These are phyloP conservation scores for Pseudogymnoascus sp. DNA, from an alignment of 2,329 filamentous ascomycete species.

Conservation along the genomic window DNA sequence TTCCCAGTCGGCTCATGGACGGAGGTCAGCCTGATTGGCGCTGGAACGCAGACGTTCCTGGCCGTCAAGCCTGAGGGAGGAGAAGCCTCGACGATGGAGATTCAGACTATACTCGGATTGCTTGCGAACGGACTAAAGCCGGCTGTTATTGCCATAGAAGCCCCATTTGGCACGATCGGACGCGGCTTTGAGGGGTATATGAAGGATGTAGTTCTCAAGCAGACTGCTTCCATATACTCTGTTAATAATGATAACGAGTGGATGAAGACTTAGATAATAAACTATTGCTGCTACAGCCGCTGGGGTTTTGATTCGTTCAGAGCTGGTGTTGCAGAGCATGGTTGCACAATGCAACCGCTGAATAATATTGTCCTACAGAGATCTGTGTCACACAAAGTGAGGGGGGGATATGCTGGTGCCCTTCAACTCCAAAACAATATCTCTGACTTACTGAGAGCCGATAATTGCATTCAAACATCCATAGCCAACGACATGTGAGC, in stretches of 20 bases:
- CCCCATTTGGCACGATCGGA: slow-evolving; percentile 19
- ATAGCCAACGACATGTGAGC: neutral
- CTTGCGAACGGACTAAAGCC: slow-evolving; percentile 19
- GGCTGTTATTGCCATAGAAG: slow-evolving; percentile 22
- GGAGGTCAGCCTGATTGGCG: slow-evolving; percentile 30
- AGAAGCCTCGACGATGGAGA: slow-evolving; percentile 14
- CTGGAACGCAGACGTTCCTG: slow-evolving; percentile 32
- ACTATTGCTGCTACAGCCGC: neutral
- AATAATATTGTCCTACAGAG: neutral
- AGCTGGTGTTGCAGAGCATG: neutral
- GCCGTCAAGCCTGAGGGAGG: slow-evolving; percentile 14
- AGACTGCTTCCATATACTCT: neutral
- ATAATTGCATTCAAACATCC: neutral
- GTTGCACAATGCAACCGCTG: neutral
- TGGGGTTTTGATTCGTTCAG: neutral
- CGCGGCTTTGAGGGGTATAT: slow-evolving; percentile 18
- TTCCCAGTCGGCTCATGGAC: slow-evolving; percentile 33
- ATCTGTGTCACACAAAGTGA: neutral
- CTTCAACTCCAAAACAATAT: neutral
- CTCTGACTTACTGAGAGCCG: neutral
- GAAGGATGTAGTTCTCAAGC: slow-evolving; percentile 14
- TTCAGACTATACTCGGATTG: slow-evolving; percentile 18
- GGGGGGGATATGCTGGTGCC: neutral
- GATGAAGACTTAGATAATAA: neutral
- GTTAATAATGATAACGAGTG: neutral